phyloP scores from a whole-genome alignment of 768 basidiomycete species.

The Boletus pseudo-olivaceus region DNA sequence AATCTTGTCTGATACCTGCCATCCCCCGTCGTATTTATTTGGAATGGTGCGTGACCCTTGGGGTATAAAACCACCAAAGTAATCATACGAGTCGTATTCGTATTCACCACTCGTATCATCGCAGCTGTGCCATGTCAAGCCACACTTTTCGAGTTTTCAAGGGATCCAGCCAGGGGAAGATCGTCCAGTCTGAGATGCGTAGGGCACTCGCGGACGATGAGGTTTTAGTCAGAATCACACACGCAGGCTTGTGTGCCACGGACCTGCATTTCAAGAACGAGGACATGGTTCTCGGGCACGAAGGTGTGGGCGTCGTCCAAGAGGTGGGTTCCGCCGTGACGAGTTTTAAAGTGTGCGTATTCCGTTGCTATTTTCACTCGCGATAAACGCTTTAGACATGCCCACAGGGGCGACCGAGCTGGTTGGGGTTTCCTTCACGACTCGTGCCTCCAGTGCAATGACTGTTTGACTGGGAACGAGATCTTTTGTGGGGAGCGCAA shows the following conservation, averaged over 20 bases:
- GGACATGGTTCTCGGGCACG: neutral
- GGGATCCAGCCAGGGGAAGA: conserved; percentile 12
- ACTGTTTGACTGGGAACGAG: conserved; percentile 24
- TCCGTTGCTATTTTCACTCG: neutral
- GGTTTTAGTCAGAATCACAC: conserved; percentile 22
- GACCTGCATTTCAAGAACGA: conserved; percentile 27
- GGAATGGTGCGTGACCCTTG: neutral
- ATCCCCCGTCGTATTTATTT: neutral
- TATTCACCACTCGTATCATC: neutral
- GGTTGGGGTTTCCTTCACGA: neutral
- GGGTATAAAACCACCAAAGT: neutral
- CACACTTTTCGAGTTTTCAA: conserved; percentile 22
- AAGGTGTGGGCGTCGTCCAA: neutral
- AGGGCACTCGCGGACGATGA: neutral
- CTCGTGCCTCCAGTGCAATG: neutral
- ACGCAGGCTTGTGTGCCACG: conserved; percentile 31
- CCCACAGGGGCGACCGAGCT: neutral
- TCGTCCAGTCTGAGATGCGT: neutral
- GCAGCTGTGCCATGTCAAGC: neutral
- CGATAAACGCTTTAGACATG: neutral
- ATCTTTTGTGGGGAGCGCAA: conserved; percentile 10
- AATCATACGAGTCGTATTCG: neutral
- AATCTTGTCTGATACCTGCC: neutral
- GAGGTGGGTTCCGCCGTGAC: neutral
- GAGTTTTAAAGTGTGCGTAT: neutral